These are phyloP conservation scores for Rhynchosporium graminicola DNA, from an alignment of 2,329 filamentous ascomycete genomes.

Conservation along the genomic window DNA sequence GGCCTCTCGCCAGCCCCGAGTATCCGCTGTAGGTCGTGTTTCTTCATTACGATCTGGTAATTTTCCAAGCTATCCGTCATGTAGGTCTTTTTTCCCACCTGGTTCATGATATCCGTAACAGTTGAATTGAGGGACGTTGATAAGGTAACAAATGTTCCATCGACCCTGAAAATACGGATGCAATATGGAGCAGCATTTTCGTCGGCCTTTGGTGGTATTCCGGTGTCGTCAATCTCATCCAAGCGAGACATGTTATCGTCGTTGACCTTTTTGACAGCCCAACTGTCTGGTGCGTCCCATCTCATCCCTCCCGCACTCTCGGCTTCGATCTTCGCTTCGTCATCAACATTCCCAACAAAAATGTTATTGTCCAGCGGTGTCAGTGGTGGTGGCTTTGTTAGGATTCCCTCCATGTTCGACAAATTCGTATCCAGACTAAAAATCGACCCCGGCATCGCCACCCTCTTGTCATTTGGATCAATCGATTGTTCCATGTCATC, in stretches of 20 bases:
- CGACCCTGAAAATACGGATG: slow-evolving; percentile 91
- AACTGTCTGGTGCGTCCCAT: slow-evolving; percentile 96
- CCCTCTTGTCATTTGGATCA: slow-evolving; percentile 31
- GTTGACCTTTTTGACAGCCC: slow-evolving; percentile 78
- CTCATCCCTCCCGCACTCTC: slow-evolving; percentile 48
- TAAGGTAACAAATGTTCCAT: slow-evolving; percentile 92
- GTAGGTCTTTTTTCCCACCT: slow-evolving; percentile 92
- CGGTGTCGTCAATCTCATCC: slow-evolving; percentile 67
- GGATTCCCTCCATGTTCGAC: slow-evolving; percentile 86
- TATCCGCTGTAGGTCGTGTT: slow-evolving; percentile 85
- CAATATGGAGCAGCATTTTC: slow-evolving; percentile 80
- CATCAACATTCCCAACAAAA: slow-evolving; percentile 46
- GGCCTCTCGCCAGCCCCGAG: slow-evolving; percentile 78
- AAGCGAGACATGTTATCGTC: slow-evolving; percentile 62
- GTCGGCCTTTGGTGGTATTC: slow-evolving; percentile 66
- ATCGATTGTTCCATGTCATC: slow-evolving; percentile 58
- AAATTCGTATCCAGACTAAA: slow-evolving; percentile 87
- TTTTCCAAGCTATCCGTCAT: slow-evolving; percentile 88
- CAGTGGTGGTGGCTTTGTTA: slow-evolving; percentile 69
- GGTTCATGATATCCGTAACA: slow-evolving; percentile 82
- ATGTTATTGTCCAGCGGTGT: slow-evolving; percentile 67
- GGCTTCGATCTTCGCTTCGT: slow-evolving; percentile 43
- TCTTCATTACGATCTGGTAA: slow-evolving; percentile 93
- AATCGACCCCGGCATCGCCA: slow-evolving; percentile 49
- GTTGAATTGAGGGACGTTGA: slow-evolving; percentile 82